These are phyloP conservation scores for Moniliophthora roreri DNA, from an alignment of 1,284 basidiomycete genomes.

Conservation along the genomic window DNA sequence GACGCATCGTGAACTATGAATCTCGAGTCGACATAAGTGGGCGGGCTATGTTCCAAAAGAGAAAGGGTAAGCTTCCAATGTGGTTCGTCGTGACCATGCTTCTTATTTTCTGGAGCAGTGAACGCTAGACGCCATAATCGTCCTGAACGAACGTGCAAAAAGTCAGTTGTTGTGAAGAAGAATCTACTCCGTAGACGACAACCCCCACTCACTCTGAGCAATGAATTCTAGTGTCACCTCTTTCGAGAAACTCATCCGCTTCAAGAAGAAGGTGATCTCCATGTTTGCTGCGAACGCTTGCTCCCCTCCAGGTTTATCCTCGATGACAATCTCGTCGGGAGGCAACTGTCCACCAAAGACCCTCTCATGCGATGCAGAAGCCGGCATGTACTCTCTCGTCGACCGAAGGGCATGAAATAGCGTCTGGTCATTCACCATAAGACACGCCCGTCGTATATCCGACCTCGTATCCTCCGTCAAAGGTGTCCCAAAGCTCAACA, in stretches of 20 bases:
- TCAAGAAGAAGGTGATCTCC: constrained; percentile 3
- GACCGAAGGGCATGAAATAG: constrained; percentile 5
- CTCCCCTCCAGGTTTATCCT: constrained; percentile 5
- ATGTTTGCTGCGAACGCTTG: constrained; percentile 5
- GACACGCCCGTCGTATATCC: constrained; percentile 12
- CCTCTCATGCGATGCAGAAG: background rate
- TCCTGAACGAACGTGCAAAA: background rate
- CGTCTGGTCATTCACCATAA: constrained; percentile 7
- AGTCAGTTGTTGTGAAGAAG: background rate
- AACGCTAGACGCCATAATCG: constrained; percentile 9
- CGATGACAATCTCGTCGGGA: constrained; percentile 4
- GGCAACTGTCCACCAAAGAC: background rate
- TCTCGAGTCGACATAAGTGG: constrained; percentile 9
- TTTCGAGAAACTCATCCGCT: constrained; percentile 6
- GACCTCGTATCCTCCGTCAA: constrained; percentile 6
- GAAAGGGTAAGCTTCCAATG: constrained; percentile 6
- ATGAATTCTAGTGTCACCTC: constrained; percentile 9
- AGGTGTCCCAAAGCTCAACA: constrained; percentile 5
- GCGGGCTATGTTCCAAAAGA: constrained; percentile 5
- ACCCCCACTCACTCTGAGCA: constrained; percentile 11
- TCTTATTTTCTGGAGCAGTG: background rate
- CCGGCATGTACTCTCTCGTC: background rate
- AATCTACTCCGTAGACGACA: background rate
- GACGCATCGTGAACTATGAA: constrained; percentile 1
- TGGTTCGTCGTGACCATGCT: background rate